Evolutionary conservation across 2,329 filamentous ascomycete species (phyloP), one percentile per base, ranked within the genome.

Genomic region (Triangularia verruculosa): DNA sequence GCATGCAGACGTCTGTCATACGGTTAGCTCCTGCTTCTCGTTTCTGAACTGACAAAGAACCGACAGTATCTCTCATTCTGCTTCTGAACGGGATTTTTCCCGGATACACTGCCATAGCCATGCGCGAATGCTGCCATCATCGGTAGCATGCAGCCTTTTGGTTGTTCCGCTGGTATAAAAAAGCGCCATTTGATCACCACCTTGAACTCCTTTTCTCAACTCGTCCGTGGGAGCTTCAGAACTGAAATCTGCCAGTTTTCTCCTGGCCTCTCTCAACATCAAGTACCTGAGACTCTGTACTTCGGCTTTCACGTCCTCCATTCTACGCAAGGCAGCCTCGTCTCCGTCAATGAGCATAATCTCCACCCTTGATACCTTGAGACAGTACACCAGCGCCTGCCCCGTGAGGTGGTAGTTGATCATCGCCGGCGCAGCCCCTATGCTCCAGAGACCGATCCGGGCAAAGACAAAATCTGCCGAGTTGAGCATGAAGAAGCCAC

Each of bases 101-200:
- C 72, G 59, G 28, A 74, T 68, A 55, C 65, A 69, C 20, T 74
- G 63, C 59, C 67, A 5, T 34, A 70, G 1, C 61, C 74, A 27
- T 64, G 65, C 25, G 59, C 63, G 61, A 74, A 79, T 0, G 72
- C 74, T 17, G 76, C 79, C 2, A 78, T 74, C 8, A 83, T 80
- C 17, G 84, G 84, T 68, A 90, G 86, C 0, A 82, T 74, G 68
- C 87, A 89, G 1, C 86, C 90, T 74, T 93, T 93, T 11, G 90
- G 89, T 93, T 0, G 90, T 93, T 34, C 90, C 90, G 66, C 87
- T 88, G 0, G 90, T 93, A 73, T 92, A 93, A 69, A 93, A 86
- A 24, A 93, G 74, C 28, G 82, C 85, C 68, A 86, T 80, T 0
- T 89, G 86, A 67, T 81, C 86, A 13, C 77, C 74, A 0, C 78